Conservation (phyloP, 1,284 basidiomycete genomes). For the Bjerkandera adusta region DNA sequence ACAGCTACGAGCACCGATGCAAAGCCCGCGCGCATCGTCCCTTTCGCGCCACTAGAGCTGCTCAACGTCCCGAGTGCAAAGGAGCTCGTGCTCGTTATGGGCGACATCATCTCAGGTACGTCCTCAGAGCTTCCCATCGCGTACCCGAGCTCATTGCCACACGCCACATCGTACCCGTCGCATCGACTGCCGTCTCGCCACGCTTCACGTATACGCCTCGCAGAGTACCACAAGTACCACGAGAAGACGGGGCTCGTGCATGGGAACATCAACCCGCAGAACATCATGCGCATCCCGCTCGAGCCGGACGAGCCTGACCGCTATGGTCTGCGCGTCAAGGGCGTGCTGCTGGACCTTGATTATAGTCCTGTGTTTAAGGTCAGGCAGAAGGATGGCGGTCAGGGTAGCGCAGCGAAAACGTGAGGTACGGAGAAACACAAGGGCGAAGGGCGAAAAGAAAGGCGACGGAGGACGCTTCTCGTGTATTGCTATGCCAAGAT, state of each 20-base stretch:
- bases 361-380: background rate
- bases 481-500: background rate
- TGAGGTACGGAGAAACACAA: background rate
- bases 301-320: background rate
- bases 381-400: background rate
- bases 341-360: conserved; percentile 8
- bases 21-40: too few species aligned
- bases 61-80: too few species aligned
- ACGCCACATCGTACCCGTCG: background rate
- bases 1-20: too few species aligned
- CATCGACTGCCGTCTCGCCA: background rate
- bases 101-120: conserved; percentile 8
- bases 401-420: background rate
- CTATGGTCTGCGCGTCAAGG: background rate
- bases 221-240: background rate
- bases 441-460: background rate
- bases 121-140: background rate
- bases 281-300: conserved; percentile 7
- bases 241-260: conserved; percentile 5
- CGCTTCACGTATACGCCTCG: background rate
- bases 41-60: too few species aligned
- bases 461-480: background rate
- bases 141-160: background rate
- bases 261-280: conserved; percentile 12
- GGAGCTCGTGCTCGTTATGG: conserved; percentile 5